Percentiles rank a stretch among this genome's conserved stretches.
These are phyloP conservation scores for Oryza coarctata DNA, from an alignment of 176 grass and related monocot species.

Conservation along the genomic window DNA sequence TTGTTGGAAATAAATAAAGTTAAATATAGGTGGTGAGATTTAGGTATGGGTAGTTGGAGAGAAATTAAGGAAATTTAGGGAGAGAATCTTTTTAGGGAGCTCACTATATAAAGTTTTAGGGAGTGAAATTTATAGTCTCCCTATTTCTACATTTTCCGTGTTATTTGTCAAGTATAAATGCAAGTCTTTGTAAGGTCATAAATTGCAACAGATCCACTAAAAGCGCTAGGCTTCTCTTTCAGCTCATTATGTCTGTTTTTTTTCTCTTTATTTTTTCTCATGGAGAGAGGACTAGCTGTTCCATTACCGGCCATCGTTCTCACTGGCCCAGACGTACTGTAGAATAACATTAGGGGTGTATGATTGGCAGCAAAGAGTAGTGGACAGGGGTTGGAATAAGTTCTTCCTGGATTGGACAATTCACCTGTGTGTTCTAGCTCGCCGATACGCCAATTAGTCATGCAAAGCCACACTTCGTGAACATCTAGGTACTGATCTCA, in stretches of 20 bases:
- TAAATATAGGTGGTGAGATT: too few species aligned
- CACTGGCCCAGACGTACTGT: not conserved
- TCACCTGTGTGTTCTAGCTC: not conserved
- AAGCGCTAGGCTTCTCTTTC: not conserved
- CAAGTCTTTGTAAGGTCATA: not conserved
- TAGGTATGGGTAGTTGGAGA: too few species aligned
- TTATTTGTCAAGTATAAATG: not conserved
- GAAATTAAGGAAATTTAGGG: too few species aligned
- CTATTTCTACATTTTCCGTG: not conserved
- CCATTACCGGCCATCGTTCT: not conserved
- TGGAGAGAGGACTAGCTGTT: not conserved
- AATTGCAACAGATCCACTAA: not conserved
- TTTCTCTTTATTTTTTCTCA: too few species aligned
- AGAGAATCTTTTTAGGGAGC: too few species aligned
- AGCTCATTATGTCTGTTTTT: not conserved
- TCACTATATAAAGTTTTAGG: too few species aligned
- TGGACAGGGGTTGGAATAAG: not conserved
- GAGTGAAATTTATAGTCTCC: too few species aligned
- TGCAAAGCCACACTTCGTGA: too few species aligned
- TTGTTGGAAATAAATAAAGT: too few species aligned
- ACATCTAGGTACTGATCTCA: too few species aligned
- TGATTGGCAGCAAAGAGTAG: not conserved
- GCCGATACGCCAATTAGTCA: not conserved
- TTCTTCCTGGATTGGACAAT: not conserved
- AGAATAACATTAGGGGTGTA: constrained; percentile 6